phyloP scores from a whole-genome alignment of 495 filamentous ascomycete species.

The Lophium mytilinum region DNA sequence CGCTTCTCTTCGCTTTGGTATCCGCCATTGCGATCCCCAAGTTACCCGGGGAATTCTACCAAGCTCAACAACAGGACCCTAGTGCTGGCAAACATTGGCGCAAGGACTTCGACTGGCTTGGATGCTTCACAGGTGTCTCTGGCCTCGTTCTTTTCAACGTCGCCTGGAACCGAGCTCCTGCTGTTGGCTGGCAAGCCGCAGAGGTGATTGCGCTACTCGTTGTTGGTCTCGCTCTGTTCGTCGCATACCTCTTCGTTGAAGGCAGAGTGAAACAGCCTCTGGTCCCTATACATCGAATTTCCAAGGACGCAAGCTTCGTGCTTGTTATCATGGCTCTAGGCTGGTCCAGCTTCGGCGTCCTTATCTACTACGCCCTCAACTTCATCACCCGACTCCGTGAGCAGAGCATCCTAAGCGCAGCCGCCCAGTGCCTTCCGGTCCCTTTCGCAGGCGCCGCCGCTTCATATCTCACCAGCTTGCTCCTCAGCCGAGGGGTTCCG shows the following conservation, averaged over 20 bases:
- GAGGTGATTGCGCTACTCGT: conserved; percentile 41
- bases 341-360: conserved; percentile 37
- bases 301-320: conserved; percentile 34
- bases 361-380: conserved; percentile 40
- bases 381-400: conserved; percentile 33
- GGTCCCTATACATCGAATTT: conserved; percentile 36
- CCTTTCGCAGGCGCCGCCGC: conserved; percentile 35
- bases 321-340: conserved; percentile 39
- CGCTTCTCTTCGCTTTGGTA: neutral
- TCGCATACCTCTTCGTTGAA: conserved; percentile 37
- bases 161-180: conserved; percentile 43
- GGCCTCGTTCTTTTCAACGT: conserved; percentile 39
- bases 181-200: conserved; percentile 37
- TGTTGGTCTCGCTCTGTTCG: conserved; percentile 35
- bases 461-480: conserved; percentile 35
- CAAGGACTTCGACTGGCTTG: neutral
- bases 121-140: conserved; percentile 16
- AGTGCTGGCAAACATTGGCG: neutral
- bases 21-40: conserved; percentile 20
- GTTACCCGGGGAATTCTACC: too few relatives aligned
- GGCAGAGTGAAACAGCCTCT: conserved; percentile 33
- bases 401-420: conserved; percentile 30
- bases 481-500: conserved; percentile 33
- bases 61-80: neutral
- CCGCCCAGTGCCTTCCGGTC: conserved; percentile 34